Evolutionary conservation across 2,329 filamentous ascomycete species (phyloP).

Genomic region (Eutypella sp.): DNA sequence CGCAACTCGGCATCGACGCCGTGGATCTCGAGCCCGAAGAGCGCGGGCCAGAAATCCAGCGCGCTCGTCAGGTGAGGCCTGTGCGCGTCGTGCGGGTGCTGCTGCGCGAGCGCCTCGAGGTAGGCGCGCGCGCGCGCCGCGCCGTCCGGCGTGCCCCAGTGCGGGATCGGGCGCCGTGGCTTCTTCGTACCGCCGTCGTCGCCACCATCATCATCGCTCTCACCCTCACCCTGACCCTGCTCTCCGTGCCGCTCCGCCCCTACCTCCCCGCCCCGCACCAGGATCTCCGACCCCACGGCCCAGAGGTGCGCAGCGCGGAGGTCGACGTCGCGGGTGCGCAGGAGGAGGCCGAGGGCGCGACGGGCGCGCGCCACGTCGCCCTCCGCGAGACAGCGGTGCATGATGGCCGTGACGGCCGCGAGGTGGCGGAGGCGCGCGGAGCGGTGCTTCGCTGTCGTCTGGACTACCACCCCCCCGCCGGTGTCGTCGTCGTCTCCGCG

Average conservation of each 20-base stretch:
- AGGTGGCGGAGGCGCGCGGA: slow-evolving; percentile 51
- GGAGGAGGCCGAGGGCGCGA: slow-evolving; percentile 68
- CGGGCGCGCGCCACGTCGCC: slow-evolving; percentile 68
- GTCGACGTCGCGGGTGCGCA: slow-evolving; percentile 60
- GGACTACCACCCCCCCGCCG: slow-evolving; percentile 5
- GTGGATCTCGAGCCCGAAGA: slow-evolving; percentile 79
- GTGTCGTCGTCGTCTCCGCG: slow-evolving; percentile 6
- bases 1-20: slow-evolving; percentile 59
- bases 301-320: slow-evolving; percentile 66
- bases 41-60: slow-evolving; percentile 73
- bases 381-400: slow-evolving; percentile 67
- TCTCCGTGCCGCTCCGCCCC: not conserved
- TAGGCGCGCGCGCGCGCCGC: slow-evolving; percentile 50
- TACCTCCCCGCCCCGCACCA: slow-evolving; percentile 55
- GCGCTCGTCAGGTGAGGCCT: slow-evolving; percentile 57
- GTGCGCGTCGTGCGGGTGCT: slow-evolving; percentile 65
- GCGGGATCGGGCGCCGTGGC: slow-evolving; percentile 4
- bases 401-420: slow-evolving; percentile 59
- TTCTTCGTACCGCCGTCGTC: not conserved
- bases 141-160: slow-evolving; percentile 43
- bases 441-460: slow-evolving; percentile 12
- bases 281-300: slow-evolving; percentile 79
- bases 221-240: not conserved
- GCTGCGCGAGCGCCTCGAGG: slow-evolving; percentile 72
- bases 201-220: not conserved